Evolutionary conservation across 441 rosid species (phyloP).

Genomic region (Geranium incanum): DNA sequence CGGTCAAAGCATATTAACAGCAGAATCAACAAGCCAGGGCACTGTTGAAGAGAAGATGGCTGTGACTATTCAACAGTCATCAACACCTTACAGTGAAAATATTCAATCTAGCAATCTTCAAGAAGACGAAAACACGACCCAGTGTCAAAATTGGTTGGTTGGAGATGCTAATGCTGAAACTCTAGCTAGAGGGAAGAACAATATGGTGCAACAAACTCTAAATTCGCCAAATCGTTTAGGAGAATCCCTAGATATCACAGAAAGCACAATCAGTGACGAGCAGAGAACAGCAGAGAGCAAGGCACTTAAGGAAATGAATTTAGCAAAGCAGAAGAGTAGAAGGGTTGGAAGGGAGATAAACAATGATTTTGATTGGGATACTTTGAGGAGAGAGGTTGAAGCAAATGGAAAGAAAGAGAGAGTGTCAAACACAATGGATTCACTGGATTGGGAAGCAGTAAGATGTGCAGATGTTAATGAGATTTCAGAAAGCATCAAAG

Average conservation of each 20-base stretch:
- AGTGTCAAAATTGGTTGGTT: slow-evolving; percentile 24
- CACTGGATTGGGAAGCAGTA: slow-evolving; percentile 80
- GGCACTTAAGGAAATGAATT: slow-evolving; percentile 25
- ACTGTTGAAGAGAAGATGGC: slow-evolving; percentile 20
- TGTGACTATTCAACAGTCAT: slow-evolving; percentile 21
- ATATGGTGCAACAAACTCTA: slow-evolving; percentile 25
- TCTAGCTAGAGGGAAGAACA: slow-evolving; percentile 20
- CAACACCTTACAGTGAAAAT: slow-evolving; percentile 27
- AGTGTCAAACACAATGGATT: slow-evolving; percentile 53
- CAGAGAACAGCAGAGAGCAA: slow-evolving; percentile 30
- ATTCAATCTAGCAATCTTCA: slow-evolving; percentile 28
- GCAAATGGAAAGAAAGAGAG: slow-evolving; percentile 40
- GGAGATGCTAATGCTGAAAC: slow-evolving; percentile 25
- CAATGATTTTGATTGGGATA: slow-evolving; percentile 70
- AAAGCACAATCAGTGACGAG: slow-evolving; percentile 30
- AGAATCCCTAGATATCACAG: slow-evolving; percentile 29
- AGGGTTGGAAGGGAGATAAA: slow-evolving; percentile 40
- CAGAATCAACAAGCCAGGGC: slow-evolving; percentile 26
- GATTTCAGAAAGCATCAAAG: slow-evolving; percentile 65
- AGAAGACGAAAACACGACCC: slow-evolving; percentile 23
- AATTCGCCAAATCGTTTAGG: slow-evolving; percentile 22
- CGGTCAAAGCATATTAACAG: slow-evolving; percentile 24
- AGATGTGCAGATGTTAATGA: slow-evolving; percentile 46
- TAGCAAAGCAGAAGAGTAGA: slow-evolving; percentile 44
- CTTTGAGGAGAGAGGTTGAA: slow-evolving; percentile 49